These are phyloP conservation scores for Paecilomyces sp. DNA, from an alignment of 2,329 filamentous ascomycete species.

Conservation along the genomic window DNA sequence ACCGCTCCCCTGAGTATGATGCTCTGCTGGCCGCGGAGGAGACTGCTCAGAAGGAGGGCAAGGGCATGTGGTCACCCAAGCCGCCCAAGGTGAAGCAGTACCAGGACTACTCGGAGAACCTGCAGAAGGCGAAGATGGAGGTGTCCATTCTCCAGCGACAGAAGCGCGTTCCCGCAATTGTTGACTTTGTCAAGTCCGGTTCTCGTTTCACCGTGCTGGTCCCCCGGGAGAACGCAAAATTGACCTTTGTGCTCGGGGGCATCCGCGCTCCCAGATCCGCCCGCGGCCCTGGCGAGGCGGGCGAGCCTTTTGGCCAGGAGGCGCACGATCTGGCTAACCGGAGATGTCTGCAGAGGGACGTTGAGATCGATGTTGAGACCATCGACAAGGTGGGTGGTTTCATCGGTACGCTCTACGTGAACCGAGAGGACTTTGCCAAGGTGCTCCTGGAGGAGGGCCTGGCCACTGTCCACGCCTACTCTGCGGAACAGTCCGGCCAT, in stretches of 20 bases:
- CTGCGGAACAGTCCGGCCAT: conserved; percentile 90
- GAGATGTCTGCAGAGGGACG: conserved; percentile 86
- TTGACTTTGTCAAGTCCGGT: conserved; percentile 97
- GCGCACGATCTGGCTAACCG: conserved; percentile 85
- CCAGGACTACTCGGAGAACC: conserved; percentile 81
- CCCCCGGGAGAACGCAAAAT: conserved; percentile 85
- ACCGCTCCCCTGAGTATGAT: conserved; percentile 91
- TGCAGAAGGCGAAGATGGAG: conserved; percentile 94
- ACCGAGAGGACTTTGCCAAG: conserved; percentile 94
- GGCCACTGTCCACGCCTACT: conserved; percentile 87
- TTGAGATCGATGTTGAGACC: conserved; percentile 90
- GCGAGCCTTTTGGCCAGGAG: conserved; percentile 92
- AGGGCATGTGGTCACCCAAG: conserved; percentile 94
- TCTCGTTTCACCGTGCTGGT: conserved; percentile 89
- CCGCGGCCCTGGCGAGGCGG: conserved; percentile 68
- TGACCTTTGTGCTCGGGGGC: conserved; percentile 89
- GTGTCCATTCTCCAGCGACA: conserved; percentile 80
- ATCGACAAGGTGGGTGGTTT: conserved; percentile 96
- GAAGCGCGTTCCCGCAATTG: conserved; percentile 84
- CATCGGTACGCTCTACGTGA: conserved; percentile 89
- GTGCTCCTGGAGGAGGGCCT: conserved; percentile 87
- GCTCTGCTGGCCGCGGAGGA: conserved; percentile 40
- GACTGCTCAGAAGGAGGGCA: conserved; percentile 72
- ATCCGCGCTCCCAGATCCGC: conserved; percentile 87
- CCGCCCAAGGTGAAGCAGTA: conserved; percentile 74